A percentile compares a stretch with the other conserved stretches of the same genome.
Conservation (phyloP, 2,329 filamentous ascomycete genomes). For the Paramyrothecium sp. region DNA sequence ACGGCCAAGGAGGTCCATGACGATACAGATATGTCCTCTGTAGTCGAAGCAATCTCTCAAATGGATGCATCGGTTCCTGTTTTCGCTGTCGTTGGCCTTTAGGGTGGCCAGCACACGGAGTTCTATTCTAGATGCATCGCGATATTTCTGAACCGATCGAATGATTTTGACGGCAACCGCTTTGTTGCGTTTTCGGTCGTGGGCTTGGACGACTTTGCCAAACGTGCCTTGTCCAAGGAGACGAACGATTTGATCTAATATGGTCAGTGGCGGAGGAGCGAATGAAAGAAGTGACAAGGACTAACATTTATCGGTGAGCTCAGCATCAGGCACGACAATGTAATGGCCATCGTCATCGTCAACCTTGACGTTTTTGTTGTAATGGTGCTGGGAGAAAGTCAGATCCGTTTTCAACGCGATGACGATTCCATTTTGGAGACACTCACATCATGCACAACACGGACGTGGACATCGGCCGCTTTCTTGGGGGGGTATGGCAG, state of each 20-base stretch:
- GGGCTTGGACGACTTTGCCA: constrained; percentile 94
- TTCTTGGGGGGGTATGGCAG: constrained; percentile 89
- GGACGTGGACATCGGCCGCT: constrained; percentile 72
- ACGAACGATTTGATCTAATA: constrained; percentile 78
- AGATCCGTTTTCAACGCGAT: not conserved
- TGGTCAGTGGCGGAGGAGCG: too few species aligned
- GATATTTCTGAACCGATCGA: constrained; percentile 95
- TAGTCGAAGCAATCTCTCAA: constrained; percentile 96
- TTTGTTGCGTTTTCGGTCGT: constrained; percentile 74
- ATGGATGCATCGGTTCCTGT: constrained; percentile 96
- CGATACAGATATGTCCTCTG: constrained; percentile 90
- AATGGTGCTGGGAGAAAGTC: constrained; percentile 25
- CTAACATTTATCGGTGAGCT: constrained; percentile 88
- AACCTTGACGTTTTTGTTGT: constrained; percentile 66
- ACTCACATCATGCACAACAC: constrained; percentile 63
- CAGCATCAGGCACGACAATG: constrained; percentile 83
- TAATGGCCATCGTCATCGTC: constrained; percentile 98
- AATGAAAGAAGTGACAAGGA: constrained; percentile 15
- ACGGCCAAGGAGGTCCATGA: constrained; percentile 78
- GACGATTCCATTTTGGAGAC: constrained; percentile 5
- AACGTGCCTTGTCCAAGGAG: constrained; percentile 96
- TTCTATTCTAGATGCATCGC: constrained; percentile 93
- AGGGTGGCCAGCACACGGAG: constrained; percentile 88
- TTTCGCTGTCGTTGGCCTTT: constrained; percentile 85
- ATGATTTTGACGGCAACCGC: constrained; percentile 96